Base-by-base conservation (phyloP, 2,329 filamentous ascomycete species). In the Tothia fuscella region DNA sequence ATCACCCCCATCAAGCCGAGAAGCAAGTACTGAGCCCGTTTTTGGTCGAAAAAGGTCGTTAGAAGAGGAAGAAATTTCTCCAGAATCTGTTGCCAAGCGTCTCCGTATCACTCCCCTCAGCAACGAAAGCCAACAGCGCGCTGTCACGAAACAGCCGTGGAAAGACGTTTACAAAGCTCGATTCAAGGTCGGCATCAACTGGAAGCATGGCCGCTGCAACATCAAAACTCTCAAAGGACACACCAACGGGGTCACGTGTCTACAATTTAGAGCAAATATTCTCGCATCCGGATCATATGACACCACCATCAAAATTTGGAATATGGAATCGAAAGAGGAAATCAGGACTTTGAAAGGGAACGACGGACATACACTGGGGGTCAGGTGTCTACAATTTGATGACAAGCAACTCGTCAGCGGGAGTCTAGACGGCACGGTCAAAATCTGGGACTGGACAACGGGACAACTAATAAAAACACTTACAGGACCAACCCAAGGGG, bases 111-210 rank as follows among this genome's bases (percentile, higher is more conserved):
- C n/a, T 16, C 4, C 17, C 14, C n/a, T n/a, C n/a, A 17, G 24
- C 17, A 25, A 6, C 32, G 25, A 32, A 13, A 13, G 12, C n/a
- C 16, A 41, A 28, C 13, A 20, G 17, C 38, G 16, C 7, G 17
- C 19, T 21, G 25, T n/a, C 21, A 57, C 55, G 46, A 61, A 60
- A 47, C 63, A 86, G 22, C 87, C 82, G 0, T 98, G 91, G 91
- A 98, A 98, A 61, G 87, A 93, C 47, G 85, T 98, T 1, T 98
- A 98, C 66, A 83, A 86, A 48, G 89, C 95, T 58, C 77, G 85
- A 13, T 96, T 89, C 70, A 91, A 89, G 58, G 87, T 98, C 36
- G 89, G 91, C 39, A 91, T 81, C 46, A 96, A 96, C 59, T 98
- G 91, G 91, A 93, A 94, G 59, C 87, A 93, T 49, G 89, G 91